Percentiles rank a stretch among this genome's conserved stretches.
Evolutionary conservation across 2,329 filamentous ascomycete genomes (phyloP).

Genomic region (Phaeosphaeria sp.): DNA sequence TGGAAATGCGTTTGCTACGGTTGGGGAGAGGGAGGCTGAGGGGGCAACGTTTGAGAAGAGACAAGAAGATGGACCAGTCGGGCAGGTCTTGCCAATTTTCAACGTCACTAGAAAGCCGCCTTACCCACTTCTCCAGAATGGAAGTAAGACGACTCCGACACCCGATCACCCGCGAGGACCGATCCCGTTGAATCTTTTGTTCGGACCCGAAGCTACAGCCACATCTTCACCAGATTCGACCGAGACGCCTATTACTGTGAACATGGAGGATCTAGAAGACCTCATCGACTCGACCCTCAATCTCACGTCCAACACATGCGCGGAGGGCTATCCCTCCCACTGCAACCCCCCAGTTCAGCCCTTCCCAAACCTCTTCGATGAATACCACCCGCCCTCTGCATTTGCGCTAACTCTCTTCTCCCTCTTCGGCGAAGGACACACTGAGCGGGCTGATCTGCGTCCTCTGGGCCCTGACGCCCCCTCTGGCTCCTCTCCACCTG

Average conservation of each 20-base stretch:
- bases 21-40: neutral
- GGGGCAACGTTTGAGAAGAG: neutral
- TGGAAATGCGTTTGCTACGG: conserved; percentile 10
- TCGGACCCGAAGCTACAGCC: no score
- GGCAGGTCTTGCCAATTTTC: neutral
- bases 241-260: neutral
- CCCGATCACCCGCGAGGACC: no score
- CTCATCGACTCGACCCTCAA: neutral
- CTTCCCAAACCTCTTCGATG: conserved; percentile 33
- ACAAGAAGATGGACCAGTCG: neutral
- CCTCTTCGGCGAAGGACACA: conserved; percentile 33
- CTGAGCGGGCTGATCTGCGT: conserved; percentile 33
- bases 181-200: no score
- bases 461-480: conserved; percentile 39
- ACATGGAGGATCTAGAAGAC: no score
- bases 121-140: neutral
- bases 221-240: no score
- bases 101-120: neutral
- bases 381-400: conserved; percentile 17
- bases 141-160: no score
- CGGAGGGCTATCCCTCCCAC: no score
- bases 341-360: no score
- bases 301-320: no score
- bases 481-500: conserved; percentile 29
- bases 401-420: conserved; percentile 34